A percentile compares a stretch with the other conserved stretches of the same genome.
Conservation (phyloP, 169 alveolate genomes). For the Cryptosporidium canis region DNA sequence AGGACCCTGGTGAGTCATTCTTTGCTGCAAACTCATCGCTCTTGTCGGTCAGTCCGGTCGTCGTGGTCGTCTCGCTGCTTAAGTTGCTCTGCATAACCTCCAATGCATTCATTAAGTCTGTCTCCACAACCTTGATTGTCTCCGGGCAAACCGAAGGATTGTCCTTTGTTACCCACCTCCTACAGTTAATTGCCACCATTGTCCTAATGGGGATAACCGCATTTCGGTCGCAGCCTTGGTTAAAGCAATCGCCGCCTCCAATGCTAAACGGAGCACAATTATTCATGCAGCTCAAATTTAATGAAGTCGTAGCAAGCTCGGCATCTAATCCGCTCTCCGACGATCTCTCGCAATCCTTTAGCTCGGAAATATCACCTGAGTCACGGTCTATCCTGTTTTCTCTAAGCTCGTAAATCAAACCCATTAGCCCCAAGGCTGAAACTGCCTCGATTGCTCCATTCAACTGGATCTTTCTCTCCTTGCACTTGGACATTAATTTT, state of each 20-base stretch:
- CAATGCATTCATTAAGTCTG: conserved; percentile 1
- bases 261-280: conserved; percentile 21
- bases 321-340: background rate
- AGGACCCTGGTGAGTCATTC: background rate
- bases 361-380: conserved; percentile 53
- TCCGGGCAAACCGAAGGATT: conserved; percentile 44
- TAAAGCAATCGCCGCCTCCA: conserved; percentile 7
- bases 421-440: conserved; percentile 64
- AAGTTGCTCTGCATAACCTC: conserved; percentile 10
- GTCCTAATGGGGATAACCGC: conserved; percentile 59
- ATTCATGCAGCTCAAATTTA: conserved; percentile 32
- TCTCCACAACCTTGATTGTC: conserved; percentile 52
- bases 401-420: conserved; percentile 53
- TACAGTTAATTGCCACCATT: conserved; percentile 70
- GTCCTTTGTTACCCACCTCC: conserved; percentile 70
- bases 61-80: conserved; percentile 51
- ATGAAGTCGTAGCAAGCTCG: background rate
- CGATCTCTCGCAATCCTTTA: conserved; percentile 2
- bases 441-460: conserved; percentile 71
- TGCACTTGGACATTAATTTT: conserved; percentile 32
- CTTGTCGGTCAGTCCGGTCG: conserved; percentile 24
- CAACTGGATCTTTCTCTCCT: conserved; percentile 50
- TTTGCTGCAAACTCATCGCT: conserved; percentile 20
- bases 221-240: conserved; percentile 3
- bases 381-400: background rate